Evolutionary conservation across 306 rosid species (phyloP), one percentile per base, ranked within the genome.

Genomic region (Acacia confusa): DNA sequence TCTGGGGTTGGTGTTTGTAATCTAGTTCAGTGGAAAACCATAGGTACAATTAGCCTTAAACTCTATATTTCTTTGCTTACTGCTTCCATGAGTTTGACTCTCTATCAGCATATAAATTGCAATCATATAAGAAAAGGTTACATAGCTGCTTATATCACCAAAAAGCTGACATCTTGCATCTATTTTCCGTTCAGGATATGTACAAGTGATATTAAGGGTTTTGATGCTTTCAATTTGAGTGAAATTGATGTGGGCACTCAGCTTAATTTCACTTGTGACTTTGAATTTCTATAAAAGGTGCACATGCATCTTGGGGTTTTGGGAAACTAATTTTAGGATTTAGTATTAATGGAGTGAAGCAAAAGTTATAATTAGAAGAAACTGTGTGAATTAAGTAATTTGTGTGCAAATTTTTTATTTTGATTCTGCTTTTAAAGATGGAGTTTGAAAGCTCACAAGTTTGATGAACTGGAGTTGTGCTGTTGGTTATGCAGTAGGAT

Each of bases 401-500:
- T 6, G 4, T 38, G 16, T 38, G 30, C 48, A n/a, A 6, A 44
- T 19, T 70, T 5, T 70, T 43, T 5, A 13, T 70, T 70, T 27
- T 43, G 74, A 70, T 43, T 22, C 57, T 70, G 20, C 38, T 45
- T 71, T 38, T 71, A 45, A 25, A 71, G 75, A 45, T 45, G 75
- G 58, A 45, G 38, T 45, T 25, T 71, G 60, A 8, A 44, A 45
- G 38, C 40, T 71, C 28, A 44, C 14, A 25, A 45, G 27, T 71
- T 9, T 71, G 58, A 71, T 45, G 75, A 71, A 71, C 40, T 71
- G 58, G 75, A 71, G 97, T 52, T 91, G 92, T 81, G 99, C 96
- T 36, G 80, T 93, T 84, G 94, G 94, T 79, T 95, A 93, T 80
- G 94, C 92, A 44, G 92, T 83, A 83, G 98, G 99, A 85, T 92